Evolutionary conservation across 2,329 filamentous ascomycete genomes (phyloP), one percentile per base, ranked within the genome.

Genomic region (Sporothrix dimorphospora): DNA sequence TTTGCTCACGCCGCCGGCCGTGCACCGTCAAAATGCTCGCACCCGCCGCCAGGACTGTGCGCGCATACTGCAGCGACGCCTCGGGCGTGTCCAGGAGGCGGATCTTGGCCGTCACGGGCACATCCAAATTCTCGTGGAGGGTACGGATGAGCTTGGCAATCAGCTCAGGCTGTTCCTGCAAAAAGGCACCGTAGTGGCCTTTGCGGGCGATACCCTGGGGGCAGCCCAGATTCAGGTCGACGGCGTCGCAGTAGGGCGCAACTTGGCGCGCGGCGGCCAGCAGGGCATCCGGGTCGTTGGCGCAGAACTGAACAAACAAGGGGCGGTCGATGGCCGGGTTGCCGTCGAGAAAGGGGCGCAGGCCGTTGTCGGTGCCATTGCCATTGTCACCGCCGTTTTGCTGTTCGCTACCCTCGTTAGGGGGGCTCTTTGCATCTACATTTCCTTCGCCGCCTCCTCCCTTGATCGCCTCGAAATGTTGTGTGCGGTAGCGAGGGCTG

Each of bases 91-190:
- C 95, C 4, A 97, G 85, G 24, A 98, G 90, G 9, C 96, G 88
- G 77, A 99, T 97, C 83, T 99, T 99, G 34, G 95, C 96, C 1
- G 96, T 98, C 16, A 99, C 90, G 0, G 96, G 96, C 0, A 99
- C 84, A 2, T 91, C 82, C 3, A 99, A 86, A 71, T 94, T 88
- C 53, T 87, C 87, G 79, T 98, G 93, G 61, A 98, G 84, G n/a
- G 84, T 93, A 77, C 91, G 91, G 78, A 99, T 93, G 78, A 99
- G 85, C n/a, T 85, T 85, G 78, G 91, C 91, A 72, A 99, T 92
- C 71, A 97, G 83, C 27, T 90, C 89, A 84, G 94, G 94, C 78
- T 98, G 92, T 80, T 99, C 96, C 81, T 99, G 96, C 76, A 99
- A 81, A 78, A 98, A 99, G 0, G 95, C 92, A 27, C 96, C 96